Percentiles rank a stretch among this genome's conserved stretches.
These are phyloP conservation scores for Asterella californica DNA, from an alignment of 225 moss, liverwort and hornwort genomes.

Conservation along the genomic window DNA sequence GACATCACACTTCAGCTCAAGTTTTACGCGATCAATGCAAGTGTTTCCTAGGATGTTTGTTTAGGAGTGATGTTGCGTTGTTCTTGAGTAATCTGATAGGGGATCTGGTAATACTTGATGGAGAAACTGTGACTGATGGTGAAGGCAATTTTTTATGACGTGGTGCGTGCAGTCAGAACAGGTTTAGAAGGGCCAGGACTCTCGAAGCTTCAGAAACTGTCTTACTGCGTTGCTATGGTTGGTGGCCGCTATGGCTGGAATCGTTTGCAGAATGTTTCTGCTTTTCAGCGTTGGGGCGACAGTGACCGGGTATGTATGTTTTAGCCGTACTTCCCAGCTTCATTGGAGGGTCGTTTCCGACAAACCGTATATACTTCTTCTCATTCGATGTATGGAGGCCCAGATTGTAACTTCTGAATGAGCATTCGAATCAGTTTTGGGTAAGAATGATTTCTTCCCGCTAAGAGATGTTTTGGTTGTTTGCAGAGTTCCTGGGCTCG, in stretches of 20 bases:
- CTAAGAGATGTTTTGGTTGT: neutral
- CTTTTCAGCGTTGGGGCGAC: conserved; percentile 96
- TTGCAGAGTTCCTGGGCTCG: conserved; percentile 87
- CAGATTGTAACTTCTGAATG: neutral
- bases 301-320: conserved; percentile 58
- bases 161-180: conserved; percentile 57
- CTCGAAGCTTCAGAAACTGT: conserved; percentile 75
- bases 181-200: conserved; percentile 89
- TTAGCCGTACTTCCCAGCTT: neutral
- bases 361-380: neutral
- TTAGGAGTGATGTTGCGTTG: too few relatives aligned
- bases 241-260: conserved; percentile 96
- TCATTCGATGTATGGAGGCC: neutral
- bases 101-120: neutral
- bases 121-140: neutral
- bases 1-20: too few relatives aligned
- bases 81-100: too few relatives aligned
- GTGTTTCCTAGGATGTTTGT: too few relatives aligned
- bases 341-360: neutral
- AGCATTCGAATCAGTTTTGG: neutral
- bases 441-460: neutral
- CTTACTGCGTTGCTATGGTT: conserved; percentile 79
- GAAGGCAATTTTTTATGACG: neutral
- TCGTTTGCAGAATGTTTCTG: conserved; percentile 91
- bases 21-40: too few relatives aligned